Base-by-base conservation (phyloP, 495 filamentous ascomycete species). In the Aspergillus panamensis region DNA sequence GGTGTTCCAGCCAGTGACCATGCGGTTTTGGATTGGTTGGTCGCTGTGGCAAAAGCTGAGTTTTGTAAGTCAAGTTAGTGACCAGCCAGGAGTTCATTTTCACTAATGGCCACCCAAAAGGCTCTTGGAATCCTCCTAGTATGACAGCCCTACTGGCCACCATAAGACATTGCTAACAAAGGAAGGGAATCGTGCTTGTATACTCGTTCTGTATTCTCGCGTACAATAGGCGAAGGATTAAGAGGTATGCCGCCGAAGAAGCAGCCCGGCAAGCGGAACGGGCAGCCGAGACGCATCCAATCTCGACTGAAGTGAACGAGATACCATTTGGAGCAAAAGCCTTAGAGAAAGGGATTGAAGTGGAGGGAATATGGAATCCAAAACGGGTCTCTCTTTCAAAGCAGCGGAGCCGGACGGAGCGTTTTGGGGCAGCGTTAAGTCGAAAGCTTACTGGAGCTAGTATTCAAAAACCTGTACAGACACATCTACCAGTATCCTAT, bases 351-450 rank as follows among this genome's bases (percentile, higher is more conserved):
- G 92, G 92, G 12, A 78, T 96, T 20, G 83, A 90, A 64, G 83
- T 95, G 12, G 89, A 95, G 59, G 94, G 92, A 6, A 92, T 97
- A 50, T 96, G 91, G 85, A 87, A 92, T 21, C 93, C 90, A 30
- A 57, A 57, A 17, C 48, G 45, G 3, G 30, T 47, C 2, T 55
- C 57, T 19, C 39, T 50, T 29, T 17, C 48, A 5, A 57, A 64
- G 35, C 56, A 69, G 21, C 57, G 62, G 13, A 55, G 54, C 10
- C 53, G 42, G 42, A 35, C 66, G 8, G 53, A 48, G 51, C 53
- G 39, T 19, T 31, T 59, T 1, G 68, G 57, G 30, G 61, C 64
- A 49, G 51, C 44, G 1, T 55, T 44, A 8, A 63, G 35, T 12
- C 32, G 47, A 35, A 44, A 55, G 32, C 48, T 47, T 0, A 49